Conservation (phyloP, 805 yeast genomes). For the Wickerhamia fluorescens region DNA sequence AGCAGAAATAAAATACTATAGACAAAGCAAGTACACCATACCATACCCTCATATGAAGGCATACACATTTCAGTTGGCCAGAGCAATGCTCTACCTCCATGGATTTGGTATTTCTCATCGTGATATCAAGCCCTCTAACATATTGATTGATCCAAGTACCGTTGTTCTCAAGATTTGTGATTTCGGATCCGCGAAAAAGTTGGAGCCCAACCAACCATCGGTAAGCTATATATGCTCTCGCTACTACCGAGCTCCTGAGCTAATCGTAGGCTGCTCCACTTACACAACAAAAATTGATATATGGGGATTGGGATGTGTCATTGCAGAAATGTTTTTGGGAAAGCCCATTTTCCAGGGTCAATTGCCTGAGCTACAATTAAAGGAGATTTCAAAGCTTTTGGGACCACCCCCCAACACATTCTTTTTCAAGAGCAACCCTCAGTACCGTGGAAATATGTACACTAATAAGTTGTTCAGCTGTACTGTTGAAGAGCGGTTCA, state of each 20-base stretch:
- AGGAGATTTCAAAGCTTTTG: slow-evolving; percentile 81
- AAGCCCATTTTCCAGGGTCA: slow-evolving; percentile 94
- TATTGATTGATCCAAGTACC: slow-evolving; percentile 63
- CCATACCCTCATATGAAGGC: slow-evolving; percentile 72
- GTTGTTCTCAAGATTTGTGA: slow-evolving; percentile 73
- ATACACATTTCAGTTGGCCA: slow-evolving; percentile 70
- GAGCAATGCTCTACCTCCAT: slow-evolving; percentile 79
- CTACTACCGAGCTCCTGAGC: slow-evolving; percentile 93
- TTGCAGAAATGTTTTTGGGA: slow-evolving; percentile 91
- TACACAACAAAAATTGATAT: slow-evolving; percentile 90
- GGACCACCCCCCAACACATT: slow-evolving; percentile 79
- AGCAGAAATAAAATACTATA: slow-evolving; percentile 63
- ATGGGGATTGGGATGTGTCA: slow-evolving; percentile 97
- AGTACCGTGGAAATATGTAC: slow-evolving; percentile 68
- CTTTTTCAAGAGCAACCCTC: slow-evolving; percentile 66
- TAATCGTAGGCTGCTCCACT: slow-evolving; percentile 81
- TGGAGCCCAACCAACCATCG: slow-evolving; percentile 75
- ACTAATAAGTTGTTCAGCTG: slow-evolving; percentile 58
- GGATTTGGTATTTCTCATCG: slow-evolving; percentile 77
- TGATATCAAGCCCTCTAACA: slow-evolving; percentile 79
- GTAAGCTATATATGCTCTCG: slow-evolving; percentile 95
- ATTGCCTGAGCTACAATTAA: slow-evolving; percentile 78
- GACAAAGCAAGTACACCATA: slow-evolving; percentile 51
- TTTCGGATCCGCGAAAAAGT: slow-evolving; percentile 77
- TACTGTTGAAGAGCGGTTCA: slow-evolving; percentile 40